Conservation (phyloP, 768 basidiomycete genomes). For the Dioszegia aurantiaca region DNA sequence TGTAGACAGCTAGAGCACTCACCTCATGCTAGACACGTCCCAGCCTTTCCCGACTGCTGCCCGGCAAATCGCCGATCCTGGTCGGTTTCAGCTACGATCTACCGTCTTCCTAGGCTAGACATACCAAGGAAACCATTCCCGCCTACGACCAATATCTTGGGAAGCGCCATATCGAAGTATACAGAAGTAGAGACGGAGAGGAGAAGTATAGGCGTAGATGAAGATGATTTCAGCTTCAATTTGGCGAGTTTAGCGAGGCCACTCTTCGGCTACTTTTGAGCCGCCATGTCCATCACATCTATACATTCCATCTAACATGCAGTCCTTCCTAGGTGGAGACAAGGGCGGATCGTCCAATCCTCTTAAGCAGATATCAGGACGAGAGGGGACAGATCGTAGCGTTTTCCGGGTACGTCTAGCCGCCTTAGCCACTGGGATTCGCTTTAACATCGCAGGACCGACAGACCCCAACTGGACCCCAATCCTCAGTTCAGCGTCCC, state of each 20-base stretch:
- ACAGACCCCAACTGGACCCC: constrained; percentile 12
- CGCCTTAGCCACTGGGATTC: background rate
- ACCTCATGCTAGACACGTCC: constrained; percentile 88
- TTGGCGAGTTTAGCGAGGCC: constrained; percentile 4
- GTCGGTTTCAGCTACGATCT: constrained; percentile 3
- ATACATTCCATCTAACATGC: constrained; percentile 27
- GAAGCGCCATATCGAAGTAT: constrained; percentile 17
- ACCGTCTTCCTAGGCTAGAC: constrained; percentile 14
- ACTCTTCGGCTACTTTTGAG: background rate
- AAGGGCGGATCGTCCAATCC: constrained; percentile 89
- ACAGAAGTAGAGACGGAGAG: background rate
- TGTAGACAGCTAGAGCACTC: constrained; percentile 11
- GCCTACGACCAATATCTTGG: constrained; percentile 84
- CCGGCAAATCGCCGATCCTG: constrained; percentile 90
- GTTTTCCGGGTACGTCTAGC: constrained; percentile 67
- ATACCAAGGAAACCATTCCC: constrained; percentile 95
- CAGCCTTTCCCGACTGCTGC: constrained; percentile 79
- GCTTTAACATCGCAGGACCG: constrained; percentile 17
- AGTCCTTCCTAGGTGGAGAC: constrained; percentile 59
- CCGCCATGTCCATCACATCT: background rate
- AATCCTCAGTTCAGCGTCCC: constrained; percentile 9
- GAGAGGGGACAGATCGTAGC: constrained; percentile 82
- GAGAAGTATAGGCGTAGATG: background rate
- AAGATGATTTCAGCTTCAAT: background rate
- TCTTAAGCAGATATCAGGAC: constrained; percentile 81